These are phyloP conservation scores for Boletus barrowsii DNA, from an alignment of 768 basidiomycete genomes.

Conservation along the genomic window DNA sequence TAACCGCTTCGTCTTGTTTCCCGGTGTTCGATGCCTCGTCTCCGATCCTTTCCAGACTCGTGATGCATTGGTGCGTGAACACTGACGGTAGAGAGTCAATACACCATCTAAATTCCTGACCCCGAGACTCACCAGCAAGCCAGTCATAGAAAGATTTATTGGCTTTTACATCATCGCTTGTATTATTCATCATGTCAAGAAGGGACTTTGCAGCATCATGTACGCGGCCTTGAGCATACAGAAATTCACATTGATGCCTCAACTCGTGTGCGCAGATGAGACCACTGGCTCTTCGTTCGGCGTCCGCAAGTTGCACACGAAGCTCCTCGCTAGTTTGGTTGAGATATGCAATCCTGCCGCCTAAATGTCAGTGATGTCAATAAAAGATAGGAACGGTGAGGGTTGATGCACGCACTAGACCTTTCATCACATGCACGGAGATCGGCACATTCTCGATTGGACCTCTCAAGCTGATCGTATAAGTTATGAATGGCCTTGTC, in stretches of 20 bases:
- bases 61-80: background rate
- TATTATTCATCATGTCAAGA: background rate
- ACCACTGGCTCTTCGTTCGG: background rate
- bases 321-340: background rate
- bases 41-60: background rate
- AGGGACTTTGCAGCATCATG: background rate
- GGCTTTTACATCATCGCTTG: background rate
- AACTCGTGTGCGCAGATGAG: background rate
- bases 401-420: background rate
- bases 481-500: too few relatives aligned
- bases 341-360: background rate
- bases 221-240: background rate
- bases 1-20: background rate
- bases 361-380: background rate
- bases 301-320: background rate
- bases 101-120: rapidly evolving
- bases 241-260: background rate
- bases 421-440: background rate
- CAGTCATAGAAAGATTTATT: background rate
- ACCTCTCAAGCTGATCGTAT: too few relatives aligned
- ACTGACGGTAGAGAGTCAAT: background rate
- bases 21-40: background rate
- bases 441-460: too few relatives aligned
- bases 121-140: background rate
- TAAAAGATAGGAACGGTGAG: too few relatives aligned